Conservation (phyloP, 345 rosid species). For the Triadica sebifera region DNA sequence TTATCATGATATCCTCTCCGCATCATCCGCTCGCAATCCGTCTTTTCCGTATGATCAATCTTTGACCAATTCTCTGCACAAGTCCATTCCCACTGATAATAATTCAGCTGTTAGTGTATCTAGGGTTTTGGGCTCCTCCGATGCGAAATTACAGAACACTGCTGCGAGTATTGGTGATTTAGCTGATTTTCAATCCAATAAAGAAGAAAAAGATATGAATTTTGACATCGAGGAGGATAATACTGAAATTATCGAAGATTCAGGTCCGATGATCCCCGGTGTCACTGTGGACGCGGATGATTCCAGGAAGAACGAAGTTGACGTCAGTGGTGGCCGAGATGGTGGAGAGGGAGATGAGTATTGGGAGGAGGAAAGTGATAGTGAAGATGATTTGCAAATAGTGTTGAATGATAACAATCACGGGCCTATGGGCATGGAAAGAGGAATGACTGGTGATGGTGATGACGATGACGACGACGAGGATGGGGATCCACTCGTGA, state of each 20-base stretch:
- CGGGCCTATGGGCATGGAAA: slow-evolving; percentile 49
- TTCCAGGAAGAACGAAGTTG: slow-evolving; percentile 7
- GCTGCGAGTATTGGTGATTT: slow-evolving; percentile 15
- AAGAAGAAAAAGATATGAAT: slow-evolving; percentile 40
- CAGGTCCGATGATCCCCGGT: slow-evolving; percentile 54
- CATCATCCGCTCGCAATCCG: slow-evolving; percentile 11
- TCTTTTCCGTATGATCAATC: slow-evolving; percentile 14
- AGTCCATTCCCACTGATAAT: slow-evolving; percentile 9
- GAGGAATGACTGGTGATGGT: slow-evolving; percentile 48
- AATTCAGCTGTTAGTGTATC: slow-evolving; percentile 30
- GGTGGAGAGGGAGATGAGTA: slow-evolving; percentile 47
- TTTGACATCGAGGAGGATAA: slow-evolving; percentile 84
- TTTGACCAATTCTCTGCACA: slow-evolving; percentile 5
- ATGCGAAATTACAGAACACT: slow-evolving; percentile 22
- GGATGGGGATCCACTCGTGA: slow-evolving; percentile 71
- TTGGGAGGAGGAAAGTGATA: slow-evolving; percentile 79
- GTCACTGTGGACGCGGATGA: slow-evolving; percentile 29
- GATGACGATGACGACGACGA: slow-evolving; percentile 60
- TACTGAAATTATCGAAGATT: slow-evolving; percentile 31
- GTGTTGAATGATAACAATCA: slow-evolving; percentile 76
- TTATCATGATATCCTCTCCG: slow-evolving; percentile 12
- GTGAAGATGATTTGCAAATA: slow-evolving; percentile 94
- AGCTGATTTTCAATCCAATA: slow-evolving; percentile 5
- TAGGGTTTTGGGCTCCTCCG: slow-evolving; percentile 43
- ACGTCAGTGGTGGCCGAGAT: slow-evolving; percentile 14